These are phyloP conservation scores for Symbiodinium pilosum DNA, from an alignment of 73 alveolate genomes.

Conservation along the genomic window DNA sequence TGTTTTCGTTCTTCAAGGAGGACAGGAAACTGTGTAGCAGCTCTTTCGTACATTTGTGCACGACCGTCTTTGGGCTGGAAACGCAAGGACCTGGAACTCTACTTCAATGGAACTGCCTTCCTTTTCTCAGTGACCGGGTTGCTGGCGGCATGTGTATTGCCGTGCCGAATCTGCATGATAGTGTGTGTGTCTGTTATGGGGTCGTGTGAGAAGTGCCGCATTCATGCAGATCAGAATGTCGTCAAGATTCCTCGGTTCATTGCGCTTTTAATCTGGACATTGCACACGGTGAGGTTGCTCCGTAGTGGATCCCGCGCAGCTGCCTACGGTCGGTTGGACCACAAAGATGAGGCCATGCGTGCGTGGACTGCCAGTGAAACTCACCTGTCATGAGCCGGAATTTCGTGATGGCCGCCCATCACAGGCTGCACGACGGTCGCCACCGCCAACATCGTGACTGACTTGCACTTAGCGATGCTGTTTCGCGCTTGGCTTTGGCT, in stretches of 20 bases:
- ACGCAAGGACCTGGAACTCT: constrained; percentile 48
- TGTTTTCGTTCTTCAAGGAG: constrained; percentile 52
- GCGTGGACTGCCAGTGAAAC: not conserved
- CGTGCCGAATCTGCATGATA: constrained; percentile 3
- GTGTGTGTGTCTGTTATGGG: no score
- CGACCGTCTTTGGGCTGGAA: not conserved
- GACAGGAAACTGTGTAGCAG: not conserved
- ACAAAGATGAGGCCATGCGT: constrained; percentile 55
- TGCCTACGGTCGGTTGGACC: not conserved
- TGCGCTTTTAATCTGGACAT: no score
- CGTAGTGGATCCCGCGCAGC: not conserved
- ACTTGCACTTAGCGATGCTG: not conserved
- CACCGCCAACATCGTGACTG: not conserved
- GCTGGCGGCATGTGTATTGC: constrained; percentile 42
- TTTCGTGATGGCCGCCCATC: constrained; percentile 15
- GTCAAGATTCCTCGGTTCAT: not conserved
- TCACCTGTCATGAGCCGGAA: not conserved
- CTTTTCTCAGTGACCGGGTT: constrained; percentile 43
- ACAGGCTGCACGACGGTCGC: not conserved
- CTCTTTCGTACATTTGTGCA: not conserved
- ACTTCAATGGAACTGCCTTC: constrained; percentile 80
- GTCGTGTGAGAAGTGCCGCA: no score
- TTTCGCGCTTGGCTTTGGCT: not conserved
- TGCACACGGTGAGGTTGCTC: not conserved
- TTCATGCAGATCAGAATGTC: no score